Percentiles rank a stretch among this genome's conserved stretches.
Evolutionary conservation across 768 basidiomycete species (phyloP).

Genomic region (Gymnopilus junonius): DNA sequence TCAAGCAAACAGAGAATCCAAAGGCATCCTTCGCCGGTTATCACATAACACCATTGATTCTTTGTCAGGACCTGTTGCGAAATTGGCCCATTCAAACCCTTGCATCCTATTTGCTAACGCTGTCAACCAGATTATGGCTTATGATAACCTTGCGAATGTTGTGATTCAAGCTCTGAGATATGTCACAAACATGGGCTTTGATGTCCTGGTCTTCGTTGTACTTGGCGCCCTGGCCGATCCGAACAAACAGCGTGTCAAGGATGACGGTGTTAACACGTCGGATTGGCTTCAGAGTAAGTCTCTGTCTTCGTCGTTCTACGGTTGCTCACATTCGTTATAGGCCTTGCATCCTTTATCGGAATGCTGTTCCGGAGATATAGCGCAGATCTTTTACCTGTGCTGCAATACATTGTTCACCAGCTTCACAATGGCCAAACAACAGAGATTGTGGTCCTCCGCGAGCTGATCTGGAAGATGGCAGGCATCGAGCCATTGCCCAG

Average conservation of each 20-base stretch:
- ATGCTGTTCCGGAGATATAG: slow-evolving; percentile 89
- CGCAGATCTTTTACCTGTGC: slow-evolving; percentile 79
- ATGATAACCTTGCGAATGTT: slow-evolving; percentile 90
- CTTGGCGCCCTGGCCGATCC: slow-evolving; percentile 89
- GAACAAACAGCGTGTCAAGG: slow-evolving; percentile 80
- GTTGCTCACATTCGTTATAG: slow-evolving; percentile 43
- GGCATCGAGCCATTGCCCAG: slow-evolving; percentile 91
- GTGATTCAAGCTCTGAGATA: slow-evolving; percentile 90
- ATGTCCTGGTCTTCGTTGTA: slow-evolving; percentile 87
- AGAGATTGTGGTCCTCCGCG: slow-evolving; percentile 90
- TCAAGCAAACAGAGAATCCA: slow-evolving; percentile 87
- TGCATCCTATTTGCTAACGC: slow-evolving; percentile 88
- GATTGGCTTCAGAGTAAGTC: slow-evolving; percentile 91
- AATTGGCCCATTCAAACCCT: slow-evolving; percentile 93
- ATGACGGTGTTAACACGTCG: slow-evolving; percentile 88
- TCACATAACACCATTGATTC: slow-evolving; percentile 84
- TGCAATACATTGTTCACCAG: slow-evolving; percentile 93
- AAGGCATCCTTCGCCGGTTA: slow-evolving; percentile 86
- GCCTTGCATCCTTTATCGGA: slow-evolving; percentile 91
- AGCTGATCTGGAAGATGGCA: slow-evolving; percentile 94
- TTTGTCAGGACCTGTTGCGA: slow-evolving; percentile 87
- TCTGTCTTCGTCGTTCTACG: background rate
- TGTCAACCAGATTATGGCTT: slow-evolving; percentile 93
- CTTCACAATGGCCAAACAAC: slow-evolving; percentile 81
- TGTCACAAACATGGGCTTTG: slow-evolving; percentile 92